These are phyloP conservation scores for Amanita rubescens DNA, from an alignment of 768 basidiomycete genomes.

Conservation along the genomic window DNA sequence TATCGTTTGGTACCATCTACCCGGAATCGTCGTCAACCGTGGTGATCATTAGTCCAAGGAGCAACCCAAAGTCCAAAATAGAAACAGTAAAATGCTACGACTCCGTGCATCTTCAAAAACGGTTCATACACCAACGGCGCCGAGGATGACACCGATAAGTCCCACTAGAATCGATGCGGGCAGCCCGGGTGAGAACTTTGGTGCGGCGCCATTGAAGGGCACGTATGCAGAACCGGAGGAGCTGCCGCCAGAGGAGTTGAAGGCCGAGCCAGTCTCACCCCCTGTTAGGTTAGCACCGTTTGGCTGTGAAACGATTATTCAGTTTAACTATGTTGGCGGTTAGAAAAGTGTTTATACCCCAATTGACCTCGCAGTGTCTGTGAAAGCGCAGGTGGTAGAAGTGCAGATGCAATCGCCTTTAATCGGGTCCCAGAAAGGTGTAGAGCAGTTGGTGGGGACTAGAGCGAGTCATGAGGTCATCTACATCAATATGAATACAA, in stretches of 20 bases:
- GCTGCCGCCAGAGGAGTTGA: slow-evolving; percentile 10
- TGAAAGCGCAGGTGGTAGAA: slow-evolving; percentile 49
- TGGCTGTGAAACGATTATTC: slow-evolving; percentile 29
- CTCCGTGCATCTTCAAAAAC: neutral
- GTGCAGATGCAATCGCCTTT: slow-evolving; percentile 56
- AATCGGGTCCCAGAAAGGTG: slow-evolving; percentile 78
- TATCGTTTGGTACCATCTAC: neutral
- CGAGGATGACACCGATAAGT: slow-evolving; percentile 29
- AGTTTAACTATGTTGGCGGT: neutral
- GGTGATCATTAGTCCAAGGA: neutral
- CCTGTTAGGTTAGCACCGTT: slow-evolving; percentile 67
- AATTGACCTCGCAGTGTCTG: slow-evolving; percentile 55
- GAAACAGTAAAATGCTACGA: neutral
- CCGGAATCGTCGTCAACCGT: neutral
- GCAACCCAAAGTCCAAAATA: neutral
- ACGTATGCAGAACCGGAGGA: slow-evolving; percentile 28
- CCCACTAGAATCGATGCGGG: slow-evolving; percentile 29
- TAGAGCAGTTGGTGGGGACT: slow-evolving; percentile 70
- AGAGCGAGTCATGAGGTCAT: neutral
- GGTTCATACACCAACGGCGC: slow-evolving; percentile 21
- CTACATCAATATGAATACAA: neutral
- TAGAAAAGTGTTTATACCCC: slow-evolving; percentile 38
- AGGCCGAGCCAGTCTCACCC: slow-evolving; percentile 40
- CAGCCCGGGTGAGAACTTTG: slow-evolving; percentile 23
- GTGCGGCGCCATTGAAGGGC: slow-evolving; percentile 40